A percentile compares a stretch with the other conserved stretches of the same genome.
These are phyloP conservation scores for Fusarium sp. DNA, from an alignment of 2,329 filamentous ascomycete species.

Conservation along the genomic window DNA sequence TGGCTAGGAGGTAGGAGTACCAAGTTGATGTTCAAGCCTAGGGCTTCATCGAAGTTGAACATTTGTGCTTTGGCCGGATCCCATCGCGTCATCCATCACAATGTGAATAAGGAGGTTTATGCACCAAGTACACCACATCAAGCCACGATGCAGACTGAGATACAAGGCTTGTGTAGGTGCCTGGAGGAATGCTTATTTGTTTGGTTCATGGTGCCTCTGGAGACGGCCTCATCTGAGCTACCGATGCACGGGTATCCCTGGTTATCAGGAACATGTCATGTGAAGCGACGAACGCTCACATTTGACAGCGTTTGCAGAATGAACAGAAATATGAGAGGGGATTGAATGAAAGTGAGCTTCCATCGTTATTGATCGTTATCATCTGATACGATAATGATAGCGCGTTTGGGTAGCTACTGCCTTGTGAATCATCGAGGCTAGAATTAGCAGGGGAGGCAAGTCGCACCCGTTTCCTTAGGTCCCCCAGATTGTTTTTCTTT, in stretches of 20 bases:
- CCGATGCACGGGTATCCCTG: conserved; percentile 15
- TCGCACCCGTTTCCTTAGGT: not conserved
- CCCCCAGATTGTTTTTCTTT: conserved; percentile 13
- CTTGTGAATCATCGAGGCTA: not conserved
- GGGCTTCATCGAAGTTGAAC: not conserved
- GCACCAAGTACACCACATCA: not conserved
- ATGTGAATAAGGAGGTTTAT: not conserved
- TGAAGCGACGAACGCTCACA: not conserved
- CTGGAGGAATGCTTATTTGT: not conserved
- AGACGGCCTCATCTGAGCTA: not conserved
- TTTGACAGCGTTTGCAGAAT: not conserved
- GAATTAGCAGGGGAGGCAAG: not conserved
- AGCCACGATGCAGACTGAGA: not conserved
- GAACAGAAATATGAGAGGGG: not conserved
- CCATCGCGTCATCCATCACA: not conserved
- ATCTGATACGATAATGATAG: not conserved
- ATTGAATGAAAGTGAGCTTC: not conserved
- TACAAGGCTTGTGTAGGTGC: not conserved
- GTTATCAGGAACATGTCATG: conserved; percentile 3
- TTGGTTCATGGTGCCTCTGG: not conserved
- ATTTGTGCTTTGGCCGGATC: not conserved
- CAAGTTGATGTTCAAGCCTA: not conserved
- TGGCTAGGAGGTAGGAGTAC: not conserved
- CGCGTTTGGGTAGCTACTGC: not conserved
- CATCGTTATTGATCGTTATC: not conserved